A percentile compares a stretch with the other conserved stretches of the same genome.
phyloP scores from a whole-genome alignment of 1,139 yeast species.

The Meyerozyma guilliermondii region DNA sequence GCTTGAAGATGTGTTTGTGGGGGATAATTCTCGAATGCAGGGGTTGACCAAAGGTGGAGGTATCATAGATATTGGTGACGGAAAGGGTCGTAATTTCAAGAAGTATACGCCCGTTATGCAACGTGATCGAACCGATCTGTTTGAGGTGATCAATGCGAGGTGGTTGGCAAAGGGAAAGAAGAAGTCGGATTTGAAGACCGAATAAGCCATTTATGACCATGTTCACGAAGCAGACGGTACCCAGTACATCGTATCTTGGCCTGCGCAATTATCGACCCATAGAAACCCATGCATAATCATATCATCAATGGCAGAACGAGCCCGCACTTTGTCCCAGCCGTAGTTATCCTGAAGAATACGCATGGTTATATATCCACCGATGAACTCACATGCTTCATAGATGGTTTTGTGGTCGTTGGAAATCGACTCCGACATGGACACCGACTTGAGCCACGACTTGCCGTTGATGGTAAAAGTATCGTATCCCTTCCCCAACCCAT shows the following conservation, averaged over 20 bases:
- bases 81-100: slow-evolving; percentile 53
- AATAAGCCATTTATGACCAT: not conserved
- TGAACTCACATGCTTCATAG: slow-evolving; percentile 65
- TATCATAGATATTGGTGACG: slow-evolving; percentile 63
- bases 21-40: slow-evolving; percentile 15
- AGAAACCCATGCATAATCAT: slow-evolving; percentile 76
- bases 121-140: slow-evolving; percentile 58
- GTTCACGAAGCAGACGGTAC: not conserved
- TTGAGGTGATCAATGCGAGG: slow-evolving; percentile 62
- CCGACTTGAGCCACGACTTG: slow-evolving; percentile 37
- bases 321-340: slow-evolving; percentile 63
- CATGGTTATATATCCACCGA: slow-evolving; percentile 62
- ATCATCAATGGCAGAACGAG: slow-evolving; percentile 63
- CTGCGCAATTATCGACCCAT: slow-evolving; percentile 58
- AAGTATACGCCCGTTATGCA: slow-evolving; percentile 54
- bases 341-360: slow-evolving; percentile 64
- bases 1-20: slow-evolving; percentile 20
- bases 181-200: not conserved
- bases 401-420: slow-evolving; percentile 62
- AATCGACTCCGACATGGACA: slow-evolving; percentile 27
- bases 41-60: slow-evolving; percentile 20
- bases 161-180: slow-evolving; percentile 45
- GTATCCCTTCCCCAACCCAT: slow-evolving; percentile 33
- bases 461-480: slow-evolving; percentile 28
- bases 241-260: not conserved